Percentiles rank a stretch among this genome's conserved stretches.
Conservation (phyloP, 768 basidiomycete species). For the Hortiboletus flavorubellus region DNA sequence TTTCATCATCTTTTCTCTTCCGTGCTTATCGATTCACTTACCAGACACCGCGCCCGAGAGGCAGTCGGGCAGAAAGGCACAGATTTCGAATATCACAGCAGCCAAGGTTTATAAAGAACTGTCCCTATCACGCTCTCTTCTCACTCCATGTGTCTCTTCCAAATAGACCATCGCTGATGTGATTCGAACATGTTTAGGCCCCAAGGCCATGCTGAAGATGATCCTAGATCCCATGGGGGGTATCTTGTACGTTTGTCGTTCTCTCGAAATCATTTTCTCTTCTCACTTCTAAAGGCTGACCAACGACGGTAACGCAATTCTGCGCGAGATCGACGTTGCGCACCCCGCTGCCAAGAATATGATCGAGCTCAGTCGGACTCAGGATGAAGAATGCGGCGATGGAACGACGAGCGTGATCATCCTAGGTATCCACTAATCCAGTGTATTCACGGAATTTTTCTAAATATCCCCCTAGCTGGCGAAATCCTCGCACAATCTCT, state of each 20-base stretch:
- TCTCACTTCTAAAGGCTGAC: conserved; percentile 59
- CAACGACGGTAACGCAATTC: conserved; percentile 98
- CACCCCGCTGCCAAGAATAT: conserved; percentile 99
- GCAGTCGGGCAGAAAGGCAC: conserved; percentile 92
- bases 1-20: neutral
- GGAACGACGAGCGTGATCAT: conserved; percentile 99
- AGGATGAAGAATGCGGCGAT: conserved; percentile 98
- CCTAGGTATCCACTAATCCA: conserved; percentile 57
- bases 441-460: rapidly evolving
- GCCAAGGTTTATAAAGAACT: conserved; percentile 63
- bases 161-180: conserved; percentile 94
- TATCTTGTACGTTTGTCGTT: conserved; percentile 64
- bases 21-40: neutral
- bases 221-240: conserved; percentile 99
- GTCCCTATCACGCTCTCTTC: neutral
- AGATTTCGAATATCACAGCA: conserved; percentile 94
- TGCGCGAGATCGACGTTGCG: conserved; percentile 97
- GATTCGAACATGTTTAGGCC: conserved; percentile 94
- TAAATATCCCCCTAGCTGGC: conserved; percentile 53
- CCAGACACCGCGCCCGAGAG: conserved; percentile 91
- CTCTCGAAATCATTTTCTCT: neutral
- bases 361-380: conserved; percentile 97
- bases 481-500: conserved; percentile 97
- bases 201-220: conserved; percentile 99
- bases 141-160: neutral